Percentiles rank a stretch among this genome's conserved stretches.
Evolutionary conservation across 768 basidiomycete genomes (phyloP).

Genomic region (Boletales sp.): DNA sequence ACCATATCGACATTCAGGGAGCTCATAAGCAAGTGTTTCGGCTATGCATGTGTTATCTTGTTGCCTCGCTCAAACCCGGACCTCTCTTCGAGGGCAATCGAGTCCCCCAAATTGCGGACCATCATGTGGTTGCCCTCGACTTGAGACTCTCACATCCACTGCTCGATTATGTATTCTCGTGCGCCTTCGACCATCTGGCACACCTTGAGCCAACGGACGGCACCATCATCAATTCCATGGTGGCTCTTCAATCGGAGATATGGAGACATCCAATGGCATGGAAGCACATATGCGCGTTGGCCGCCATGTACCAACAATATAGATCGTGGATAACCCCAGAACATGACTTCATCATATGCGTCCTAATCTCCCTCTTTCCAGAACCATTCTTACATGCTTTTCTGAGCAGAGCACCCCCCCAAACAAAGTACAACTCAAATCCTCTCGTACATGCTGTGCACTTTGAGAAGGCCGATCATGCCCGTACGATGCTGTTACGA

Average conservation of each 20-base stretch:
- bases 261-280: neutral
- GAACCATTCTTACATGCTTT: neutral
- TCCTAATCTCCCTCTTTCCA: neutral
- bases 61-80: neutral
- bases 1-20: neutral
- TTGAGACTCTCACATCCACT: neutral
- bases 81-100: neutral
- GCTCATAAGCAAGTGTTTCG: neutral
- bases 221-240: neutral
- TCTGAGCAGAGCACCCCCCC: neutral
- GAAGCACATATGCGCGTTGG: neutral
- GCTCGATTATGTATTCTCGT: neutral
- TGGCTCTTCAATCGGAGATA: neutral
- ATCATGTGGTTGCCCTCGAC: neutral
- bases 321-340: neutral
- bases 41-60: neutral
- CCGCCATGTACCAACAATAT: neutral
- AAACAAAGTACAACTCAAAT: neutral
- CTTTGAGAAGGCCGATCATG: neutral
- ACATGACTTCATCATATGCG: neutral
- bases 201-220: neutral
- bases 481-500: neutral
- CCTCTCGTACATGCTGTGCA: neutral
- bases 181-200: neutral
- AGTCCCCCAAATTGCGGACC: neutral